Base-by-base conservation (phyloP, 306 rosid species). In the Hylodesmum podocarpum region DNA sequence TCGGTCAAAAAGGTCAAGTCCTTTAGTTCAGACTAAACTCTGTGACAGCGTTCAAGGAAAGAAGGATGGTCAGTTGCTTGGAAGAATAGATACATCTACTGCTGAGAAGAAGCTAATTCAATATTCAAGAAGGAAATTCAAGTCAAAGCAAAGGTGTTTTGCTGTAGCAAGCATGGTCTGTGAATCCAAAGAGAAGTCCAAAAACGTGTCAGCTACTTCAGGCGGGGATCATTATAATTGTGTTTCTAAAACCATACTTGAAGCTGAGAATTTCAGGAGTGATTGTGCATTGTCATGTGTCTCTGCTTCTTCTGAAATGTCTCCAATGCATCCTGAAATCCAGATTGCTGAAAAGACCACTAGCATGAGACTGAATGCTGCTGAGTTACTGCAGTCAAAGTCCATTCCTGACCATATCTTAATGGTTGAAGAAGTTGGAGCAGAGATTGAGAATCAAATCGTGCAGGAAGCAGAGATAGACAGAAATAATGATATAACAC, bases 41-140 rank as follows among this genome's bases (percentile, higher is more conserved):
- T 65, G 75, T 71, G 75, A 84, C 65, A 58, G 39, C 31, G 33
- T 55, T 74, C 84, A 87, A 78, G 68, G 62, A 66, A 88, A 86
- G 86, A 86, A 81, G 64, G 86, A 80, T 69, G 90, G 58, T 80
- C 80, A 28, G 65, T 59, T 15, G 54, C 83, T 41, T 53, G 83
- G 78, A 78, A 80, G 62, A 44, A 29, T 75, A 22, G 82, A 77
- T 74, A 78, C 34, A 31, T 21, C 84, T 66, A 9, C 44, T 71
- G 51, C 36, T 46, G 74, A 75, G 61, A 87, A 82, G 74, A 89
- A 82, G 76, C 58, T 95, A 51, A 68, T 95, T 86, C 98, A 89
- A 46, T 95, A 95, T 83, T 84, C 93, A 59, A 89, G 97, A 82
- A 89, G 92, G 88, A 95, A 82, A 27, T 86, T 70, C 69, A 95